Conservation (phyloP, 306 rosid genomes). For the Alnus rubra region DNA sequence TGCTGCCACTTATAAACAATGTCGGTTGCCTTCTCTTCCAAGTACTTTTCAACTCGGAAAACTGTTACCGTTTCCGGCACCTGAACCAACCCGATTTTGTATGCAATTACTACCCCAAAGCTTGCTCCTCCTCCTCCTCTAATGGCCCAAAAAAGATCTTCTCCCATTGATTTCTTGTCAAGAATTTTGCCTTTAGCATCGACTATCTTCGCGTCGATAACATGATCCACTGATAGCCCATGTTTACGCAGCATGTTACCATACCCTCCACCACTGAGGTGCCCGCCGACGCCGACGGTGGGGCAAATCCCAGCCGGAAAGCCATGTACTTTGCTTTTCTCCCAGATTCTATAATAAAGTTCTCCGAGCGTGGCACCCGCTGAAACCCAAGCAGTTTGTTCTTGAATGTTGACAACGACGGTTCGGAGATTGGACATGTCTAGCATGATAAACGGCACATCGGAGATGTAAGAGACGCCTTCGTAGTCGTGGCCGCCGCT, state of each 20-base stretch:
- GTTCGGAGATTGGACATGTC: slow-evolving; percentile 61
- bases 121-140: slow-evolving; percentile 68
- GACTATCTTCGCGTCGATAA: slow-evolving; percentile 51
- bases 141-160: slow-evolving; percentile 58
- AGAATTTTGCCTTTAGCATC: slow-evolving; percentile 47
- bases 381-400: slow-evolving; percentile 46
- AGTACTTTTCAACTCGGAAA: slow-evolving; percentile 37
- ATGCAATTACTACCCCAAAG: slow-evolving; percentile 61
- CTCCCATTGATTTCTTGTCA: slow-evolving; percentile 45
- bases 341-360: slow-evolving; percentile 39
- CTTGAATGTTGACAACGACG: slow-evolving; percentile 37
- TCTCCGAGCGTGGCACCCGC: slow-evolving; percentile 62
- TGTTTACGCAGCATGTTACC: slow-evolving; percentile 34
- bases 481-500: slow-evolving; percentile 90
- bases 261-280: slow-evolving; percentile 36
- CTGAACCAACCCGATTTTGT: slow-evolving; percentile 41
- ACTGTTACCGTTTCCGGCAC: slow-evolving; percentile 48
- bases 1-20: slow-evolving; percentile 28
- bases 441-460: slow-evolving; percentile 50
- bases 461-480: slow-evolving; percentile 67
- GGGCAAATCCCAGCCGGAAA: slow-evolving; percentile 34
- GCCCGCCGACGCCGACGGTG: slow-evolving; percentile 34
- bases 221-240: slow-evolving; percentile 47
- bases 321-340: slow-evolving; percentile 19
- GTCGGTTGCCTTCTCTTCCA: slow-evolving; percentile 37